Base-by-base conservation (phyloP, 1,284 basidiomycete genomes). In the Pholiota adiposa region DNA sequence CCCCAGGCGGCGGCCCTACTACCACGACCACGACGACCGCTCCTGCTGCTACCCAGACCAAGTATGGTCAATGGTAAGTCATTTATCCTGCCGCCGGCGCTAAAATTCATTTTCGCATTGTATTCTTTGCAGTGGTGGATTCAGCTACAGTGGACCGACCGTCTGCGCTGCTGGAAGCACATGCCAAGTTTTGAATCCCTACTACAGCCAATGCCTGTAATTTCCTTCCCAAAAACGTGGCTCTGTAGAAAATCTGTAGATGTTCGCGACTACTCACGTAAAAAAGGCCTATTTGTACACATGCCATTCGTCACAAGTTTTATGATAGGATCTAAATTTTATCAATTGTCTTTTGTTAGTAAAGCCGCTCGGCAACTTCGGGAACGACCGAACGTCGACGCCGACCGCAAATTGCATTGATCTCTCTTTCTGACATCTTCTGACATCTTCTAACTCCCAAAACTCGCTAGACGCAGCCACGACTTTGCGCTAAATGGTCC, bases 61-160 rank as follows among this genome's bases (percentile, higher is more conserved):
- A 69, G 46, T 71, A 65, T 55, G 70, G 69, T 27, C 70, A 71
- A 66, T 67, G 70, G 69, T 70, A 54, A 62, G 67, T 51, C n/a
- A 21, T 41, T 19, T 40, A 2, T 27, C 27, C 48, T 7, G 14
- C 9, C 14, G 11, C 23, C 2, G 0, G 36, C 6, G 19, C 36
- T 14, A 4, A 38, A 38, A 9, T 16, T 12, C 14, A 25, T 12
- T 46, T 38, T 4, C 18, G 55, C 21, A 44, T 31, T 41, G 18
- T 19, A 21, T 7, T 38, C 56, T 54, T 58, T 54, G 11, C 36
- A 63, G 65, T 54, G 66, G 64, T 62, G 70, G 68, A 27, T 55
- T 58, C 34, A 65, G 66, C 55, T 71, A 55, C 51, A 60, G 25
- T 61, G 69, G 68, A 3, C 64, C 67, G 11, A 67, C 67, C 21